Evolutionary conservation across 441 rosid species (phyloP).

Genomic region (Kokia cookei): DNA sequence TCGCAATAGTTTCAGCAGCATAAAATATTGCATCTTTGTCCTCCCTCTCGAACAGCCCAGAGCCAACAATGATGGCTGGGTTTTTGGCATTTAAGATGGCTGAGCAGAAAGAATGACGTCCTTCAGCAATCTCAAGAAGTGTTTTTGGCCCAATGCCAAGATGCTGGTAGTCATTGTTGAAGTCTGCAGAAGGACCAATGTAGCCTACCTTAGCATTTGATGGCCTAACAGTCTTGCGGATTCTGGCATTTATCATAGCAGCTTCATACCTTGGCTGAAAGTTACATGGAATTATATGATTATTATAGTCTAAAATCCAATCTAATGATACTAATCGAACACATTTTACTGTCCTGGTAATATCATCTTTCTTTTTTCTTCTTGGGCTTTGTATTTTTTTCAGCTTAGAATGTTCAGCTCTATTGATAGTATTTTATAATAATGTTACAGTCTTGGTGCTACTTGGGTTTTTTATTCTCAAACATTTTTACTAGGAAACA

Average conservation of each 20-base stretch:
- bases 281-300: conserved; percentile 15
- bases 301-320: background rate
- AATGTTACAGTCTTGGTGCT: background rate
- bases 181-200: conserved; percentile 68
- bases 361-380: background rate
- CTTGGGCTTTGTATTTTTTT: background rate
- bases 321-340: background rate
- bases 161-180: conserved; percentile 77
- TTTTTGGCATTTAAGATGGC: conserved; percentile 65
- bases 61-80: conserved; percentile 84
- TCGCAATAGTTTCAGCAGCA: conserved; percentile 55
- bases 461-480: too few species aligned
- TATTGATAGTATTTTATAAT: background rate
- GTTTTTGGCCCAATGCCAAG: conserved; percentile 83
- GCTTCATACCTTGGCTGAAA: conserved; percentile 91
- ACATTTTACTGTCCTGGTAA: background rate
- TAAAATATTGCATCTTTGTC: conserved; percentile 76
- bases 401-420: background rate
- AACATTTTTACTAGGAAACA: too few species aligned
- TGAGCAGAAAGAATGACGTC: conserved; percentile 64
- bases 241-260: conserved; percentile 94
- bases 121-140: conserved; percentile 68
- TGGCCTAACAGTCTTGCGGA: conserved; percentile 75
- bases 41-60: conserved; percentile 72
- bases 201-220: conserved; percentile 80